Conservation (phyloP, 768 basidiomycete species). For the Amanita molliuscula region DNA sequence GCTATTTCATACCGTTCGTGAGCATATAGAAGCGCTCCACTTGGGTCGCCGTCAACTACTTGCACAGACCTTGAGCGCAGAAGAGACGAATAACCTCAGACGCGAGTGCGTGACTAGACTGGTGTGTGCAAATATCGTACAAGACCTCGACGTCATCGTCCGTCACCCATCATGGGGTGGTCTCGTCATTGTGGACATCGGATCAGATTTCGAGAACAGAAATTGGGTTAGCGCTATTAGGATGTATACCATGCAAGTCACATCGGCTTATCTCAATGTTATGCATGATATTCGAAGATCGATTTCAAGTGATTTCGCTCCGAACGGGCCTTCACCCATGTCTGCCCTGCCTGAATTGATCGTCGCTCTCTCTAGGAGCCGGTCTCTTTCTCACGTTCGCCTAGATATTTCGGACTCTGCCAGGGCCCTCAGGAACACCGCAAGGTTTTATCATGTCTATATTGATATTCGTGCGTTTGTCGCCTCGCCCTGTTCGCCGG, state of each 20-base stretch:
- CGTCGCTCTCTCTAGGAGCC: constrained; percentile 24
- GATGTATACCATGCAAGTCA: constrained; percentile 86
- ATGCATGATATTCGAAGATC: constrained; percentile 31
- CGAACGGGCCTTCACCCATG: constrained; percentile 39
- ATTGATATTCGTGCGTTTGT: constrained; percentile 90
- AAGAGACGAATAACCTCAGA: constrained; percentile 75
- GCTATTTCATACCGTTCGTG: constrained; percentile 76
- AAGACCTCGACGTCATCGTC: constrained; percentile 93
- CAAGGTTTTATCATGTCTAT: constrained; percentile 83
- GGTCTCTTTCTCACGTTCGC: constrained; percentile 28
- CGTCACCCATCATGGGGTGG: constrained; percentile 88
- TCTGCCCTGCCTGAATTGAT: constrained; percentile 55
- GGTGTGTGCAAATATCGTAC: constrained; percentile 83
- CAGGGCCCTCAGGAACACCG: constrained; percentile 28
- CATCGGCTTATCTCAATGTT: constrained; percentile 68
- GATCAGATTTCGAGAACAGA: constrained; percentile 68
- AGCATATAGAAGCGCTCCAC: constrained; percentile 86
- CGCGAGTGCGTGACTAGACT: constrained; percentile 82
- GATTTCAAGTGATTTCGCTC: constrained; percentile 28
- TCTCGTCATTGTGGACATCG: constrained; percentile 82
- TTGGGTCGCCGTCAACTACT: constrained; percentile 87
- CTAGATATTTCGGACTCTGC: constrained; percentile 15
- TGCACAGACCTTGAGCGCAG: constrained; percentile 75
- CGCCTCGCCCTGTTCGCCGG: constrained; percentile 80
- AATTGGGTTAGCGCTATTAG: constrained; percentile 85